phyloP scores from a whole-genome alignment of 495 filamentous ascomycete species.

The Lophiotrema nucula region DNA sequence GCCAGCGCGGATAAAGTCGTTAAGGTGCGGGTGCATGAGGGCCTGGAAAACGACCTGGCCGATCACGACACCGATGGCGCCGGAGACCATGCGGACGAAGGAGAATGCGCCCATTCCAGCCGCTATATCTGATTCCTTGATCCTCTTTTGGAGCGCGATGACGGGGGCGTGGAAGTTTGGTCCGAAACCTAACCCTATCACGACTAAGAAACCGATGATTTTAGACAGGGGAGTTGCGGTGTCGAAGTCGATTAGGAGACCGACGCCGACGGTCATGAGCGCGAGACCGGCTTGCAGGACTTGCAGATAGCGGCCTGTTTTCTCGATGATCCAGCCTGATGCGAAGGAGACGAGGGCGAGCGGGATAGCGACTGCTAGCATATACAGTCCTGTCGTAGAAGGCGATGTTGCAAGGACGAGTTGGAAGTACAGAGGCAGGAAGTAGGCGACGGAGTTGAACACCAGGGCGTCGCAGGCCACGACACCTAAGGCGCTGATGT shows the following conservation, averaged over 20 bases:
- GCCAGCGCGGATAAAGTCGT: background rate
- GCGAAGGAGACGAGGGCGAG: constrained; percentile 22
- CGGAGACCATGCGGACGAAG: constrained; percentile 32
- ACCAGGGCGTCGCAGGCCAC: constrained; percentile 33
- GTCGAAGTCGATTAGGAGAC: constrained; percentile 28
- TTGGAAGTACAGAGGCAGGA: constrained; percentile 37
- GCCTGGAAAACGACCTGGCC: constrained; percentile 32
- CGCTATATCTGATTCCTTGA: constrained; percentile 40
- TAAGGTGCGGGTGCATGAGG: constrained; percentile 40
- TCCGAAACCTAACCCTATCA: constrained; percentile 55
- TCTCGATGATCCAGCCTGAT: constrained; percentile 25
- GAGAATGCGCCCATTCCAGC: constrained; percentile 31
- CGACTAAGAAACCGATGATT: constrained; percentile 55
- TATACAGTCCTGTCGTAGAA: constrained; percentile 26
- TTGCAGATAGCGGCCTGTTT: constrained; percentile 25
- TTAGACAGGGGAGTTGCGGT: constrained; percentile 43
- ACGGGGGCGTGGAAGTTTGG: constrained; percentile 60
- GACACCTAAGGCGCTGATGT: constrained; percentile 22
- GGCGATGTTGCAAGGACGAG: constrained; percentile 23
- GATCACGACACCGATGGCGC: constrained; percentile 33
- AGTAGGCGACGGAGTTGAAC: constrained; percentile 37
- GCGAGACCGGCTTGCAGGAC: constrained; percentile 27
- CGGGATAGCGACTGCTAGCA: constrained; percentile 28
- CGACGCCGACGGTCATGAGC: constrained; percentile 33
- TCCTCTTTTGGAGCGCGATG: constrained; percentile 56